Evolutionary conservation across 2,329 filamentous ascomycete genomes (phyloP).

Genomic region (Lasiodiplodia gonubiensis): DNA sequence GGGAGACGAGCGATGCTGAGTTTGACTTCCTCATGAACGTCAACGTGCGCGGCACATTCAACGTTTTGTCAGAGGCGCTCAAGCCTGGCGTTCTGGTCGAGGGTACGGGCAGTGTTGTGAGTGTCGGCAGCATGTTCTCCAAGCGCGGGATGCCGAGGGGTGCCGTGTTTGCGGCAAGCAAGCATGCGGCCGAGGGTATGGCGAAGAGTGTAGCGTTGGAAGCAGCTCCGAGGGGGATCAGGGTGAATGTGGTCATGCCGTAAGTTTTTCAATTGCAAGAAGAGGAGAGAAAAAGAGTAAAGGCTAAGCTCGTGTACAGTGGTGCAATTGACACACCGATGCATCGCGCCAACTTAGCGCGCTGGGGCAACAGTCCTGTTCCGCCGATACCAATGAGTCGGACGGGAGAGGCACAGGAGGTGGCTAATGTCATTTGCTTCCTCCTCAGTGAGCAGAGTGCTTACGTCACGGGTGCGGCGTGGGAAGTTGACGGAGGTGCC

Average conservation of each 20-base stretch:
- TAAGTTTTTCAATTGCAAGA: neutral
- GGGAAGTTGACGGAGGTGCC: neutral
- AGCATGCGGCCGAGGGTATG: neutral
- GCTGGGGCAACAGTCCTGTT: neutral
- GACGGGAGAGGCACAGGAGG: neutral
- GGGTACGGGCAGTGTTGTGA: neutral
- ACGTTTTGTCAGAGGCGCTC: neutral
- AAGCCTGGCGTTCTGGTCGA: neutral
- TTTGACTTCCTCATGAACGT: neutral
- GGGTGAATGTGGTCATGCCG: conserved; percentile 9
- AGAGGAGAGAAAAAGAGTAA: too few species aligned
- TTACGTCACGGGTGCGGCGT: neutral
- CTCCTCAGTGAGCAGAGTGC: neutral
- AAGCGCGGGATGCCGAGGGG: neutral
- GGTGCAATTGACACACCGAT: neutral
- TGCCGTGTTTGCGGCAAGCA: neutral
- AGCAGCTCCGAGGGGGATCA: neutral
- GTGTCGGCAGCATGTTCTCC: neutral
- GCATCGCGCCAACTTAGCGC: neutral
- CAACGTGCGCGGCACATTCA: neutral
- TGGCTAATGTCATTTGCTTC: neutral
- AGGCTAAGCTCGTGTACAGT: neutral
- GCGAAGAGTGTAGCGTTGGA: neutral
- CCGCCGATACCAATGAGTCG: neutral
- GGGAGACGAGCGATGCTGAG: neutral